Conservation (phyloP, 768 basidiomycete genomes). For the Lyophyllum shimeji region DNA sequence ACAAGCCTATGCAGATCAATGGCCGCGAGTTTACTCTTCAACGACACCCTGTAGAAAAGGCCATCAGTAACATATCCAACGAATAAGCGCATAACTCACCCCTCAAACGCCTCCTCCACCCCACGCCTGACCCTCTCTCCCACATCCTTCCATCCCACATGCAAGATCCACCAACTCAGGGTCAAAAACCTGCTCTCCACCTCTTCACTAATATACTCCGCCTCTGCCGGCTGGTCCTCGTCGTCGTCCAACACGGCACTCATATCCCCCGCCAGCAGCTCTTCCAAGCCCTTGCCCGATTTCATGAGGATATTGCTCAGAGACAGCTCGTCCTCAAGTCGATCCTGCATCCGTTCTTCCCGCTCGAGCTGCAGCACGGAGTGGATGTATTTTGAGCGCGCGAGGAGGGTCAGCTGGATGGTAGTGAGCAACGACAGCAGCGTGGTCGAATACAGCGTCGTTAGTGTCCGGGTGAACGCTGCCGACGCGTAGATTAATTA, state of each 20-base stretch:
- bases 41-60: constrained; percentile 63
- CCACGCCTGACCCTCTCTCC: constrained; percentile 68
- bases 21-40: constrained; percentile 73
- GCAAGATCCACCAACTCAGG: constrained; percentile 90
- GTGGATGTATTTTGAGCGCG: constrained; percentile 75
- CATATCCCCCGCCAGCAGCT: constrained; percentile 20
- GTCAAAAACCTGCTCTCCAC: constrained; percentile 81
- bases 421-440: constrained; percentile 85
- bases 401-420: constrained; percentile 83
- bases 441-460: constrained; percentile 82
- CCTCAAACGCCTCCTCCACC: constrained; percentile 82
- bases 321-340: constrained; percentile 40
- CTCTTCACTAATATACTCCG: constrained; percentile 50
- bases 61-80: constrained; percentile 1
- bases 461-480: constrained; percentile 89
- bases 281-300: constrained; percentile 23
- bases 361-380: constrained; percentile 61
- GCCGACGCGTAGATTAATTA: not conserved
- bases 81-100: constrained; percentile 45
- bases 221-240: constrained; percentile 19
- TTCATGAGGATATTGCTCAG: constrained; percentile 35
- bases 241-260: constrained; percentile 22
- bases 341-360: constrained; percentile 54
- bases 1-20: constrained; percentile 70
- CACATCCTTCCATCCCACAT: constrained; percentile 90